Evolutionary conservation across 257 asterid species (phyloP), one percentile per base, ranked within the genome.

Genomic region (Rubia yunnanensis): DNA sequence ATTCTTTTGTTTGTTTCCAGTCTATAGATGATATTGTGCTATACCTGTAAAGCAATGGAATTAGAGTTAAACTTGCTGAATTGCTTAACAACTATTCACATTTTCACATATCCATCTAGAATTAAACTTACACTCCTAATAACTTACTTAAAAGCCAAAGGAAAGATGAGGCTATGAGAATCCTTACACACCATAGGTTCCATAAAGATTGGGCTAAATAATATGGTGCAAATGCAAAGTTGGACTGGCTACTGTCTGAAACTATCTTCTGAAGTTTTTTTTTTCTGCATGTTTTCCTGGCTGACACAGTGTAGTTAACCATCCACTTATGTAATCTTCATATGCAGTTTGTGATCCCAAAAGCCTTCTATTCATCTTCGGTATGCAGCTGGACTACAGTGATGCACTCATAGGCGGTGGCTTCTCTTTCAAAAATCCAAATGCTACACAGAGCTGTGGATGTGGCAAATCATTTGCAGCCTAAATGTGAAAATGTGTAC

Each of bases 361-460:
- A 78, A 91, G 98, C 77, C 95, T 88, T 60, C 94, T 91, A 41
- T 86, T 88, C 76, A 67, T 91, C 24, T 91, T 59, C 3, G 98
- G 98, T 35, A 84, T 91, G 95, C 98, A 91, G 76, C 85, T 88
- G 66, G 98, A 91, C 79, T 91, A 84, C 77, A 91, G 96, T 8
- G 87, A 91, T 79, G 95, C 98, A 35, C 96, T 91, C 73, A 91
- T 88, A n/a, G 97, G 97, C 2, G 97, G 97, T 55, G 97, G 96
- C 27, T 91, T 88, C 75, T 84, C 89, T 75, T 91, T 91, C 88
- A 86, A 80, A 80, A 91, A 91, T 65, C 97, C 97, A 39, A 91
- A 91, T 60, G 97, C 97, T 36, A 88, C 95, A 20, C 96, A 88
- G 71, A 91, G 96, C 5, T 91, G 98, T 54, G 96, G 98, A 26